A percentile compares a stretch with the other conserved stretches of the same genome.
phyloP scores from a whole-genome alignment of 768 basidiomycete genomes.

The Tricholoma matsutake region DNA sequence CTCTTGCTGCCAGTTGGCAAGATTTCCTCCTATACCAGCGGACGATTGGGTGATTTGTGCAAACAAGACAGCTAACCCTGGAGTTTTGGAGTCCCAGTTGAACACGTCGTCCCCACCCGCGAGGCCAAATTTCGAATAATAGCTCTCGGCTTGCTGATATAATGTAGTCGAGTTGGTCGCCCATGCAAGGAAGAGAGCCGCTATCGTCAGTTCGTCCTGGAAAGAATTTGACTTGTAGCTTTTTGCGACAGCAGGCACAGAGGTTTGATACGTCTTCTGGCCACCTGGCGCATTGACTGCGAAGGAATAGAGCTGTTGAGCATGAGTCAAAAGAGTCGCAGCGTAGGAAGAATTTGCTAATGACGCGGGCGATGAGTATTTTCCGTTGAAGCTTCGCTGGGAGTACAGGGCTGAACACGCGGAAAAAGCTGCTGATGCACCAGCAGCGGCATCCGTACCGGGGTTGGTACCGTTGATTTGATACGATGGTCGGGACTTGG shows the following conservation, averaged over 20 bases:
- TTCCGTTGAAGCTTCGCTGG: conserved; percentile 45
- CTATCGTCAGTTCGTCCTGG: conserved; percentile 70
- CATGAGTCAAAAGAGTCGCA: conserved; percentile 65
- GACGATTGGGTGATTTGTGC: conserved; percentile 67
- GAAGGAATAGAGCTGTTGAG: conserved; percentile 69
- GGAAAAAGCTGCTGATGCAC: conserved; percentile 82
- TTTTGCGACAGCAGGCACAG: conserved; percentile 58
- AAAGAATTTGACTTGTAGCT: conserved; percentile 74
- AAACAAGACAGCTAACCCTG: conserved; percentile 72
- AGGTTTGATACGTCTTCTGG: conserved; percentile 61
- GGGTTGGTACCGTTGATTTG: conserved; percentile 77
- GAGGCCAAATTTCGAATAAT: conserved; percentile 58
- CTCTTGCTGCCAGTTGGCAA: conserved; percentile 62
- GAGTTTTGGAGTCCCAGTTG: conserved; percentile 88
- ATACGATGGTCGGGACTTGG: conserved; percentile 69
- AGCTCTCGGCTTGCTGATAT: conserved; percentile 60
- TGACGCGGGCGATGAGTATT: conserved; percentile 58
- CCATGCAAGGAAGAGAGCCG: conserved; percentile 73
- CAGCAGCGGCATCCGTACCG: conserved; percentile 88
- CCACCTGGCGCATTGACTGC: conserved; percentile 66
- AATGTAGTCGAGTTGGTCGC: conserved; percentile 59
- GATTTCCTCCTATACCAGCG: conserved; percentile 50
- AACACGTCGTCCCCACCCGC: conserved; percentile 55
- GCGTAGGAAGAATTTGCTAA: conserved; percentile 76
- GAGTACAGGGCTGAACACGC: conserved; percentile 83